A percentile compares a stretch with the other conserved stretches of the same genome.
Conservation (phyloP, 192 early-diverging fungal genomes). For the Linnemannia zychae region DNA sequence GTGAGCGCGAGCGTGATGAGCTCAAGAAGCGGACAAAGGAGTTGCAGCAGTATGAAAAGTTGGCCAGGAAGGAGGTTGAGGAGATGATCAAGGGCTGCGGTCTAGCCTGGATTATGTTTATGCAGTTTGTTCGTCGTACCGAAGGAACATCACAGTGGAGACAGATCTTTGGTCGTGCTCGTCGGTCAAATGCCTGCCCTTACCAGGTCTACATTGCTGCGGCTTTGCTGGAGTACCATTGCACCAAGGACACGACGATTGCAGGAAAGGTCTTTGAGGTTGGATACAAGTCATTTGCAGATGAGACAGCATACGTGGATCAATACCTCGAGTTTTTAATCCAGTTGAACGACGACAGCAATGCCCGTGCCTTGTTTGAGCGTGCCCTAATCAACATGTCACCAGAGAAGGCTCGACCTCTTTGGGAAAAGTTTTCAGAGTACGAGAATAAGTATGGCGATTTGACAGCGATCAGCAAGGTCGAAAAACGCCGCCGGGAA, state of each 20-base stretch:
- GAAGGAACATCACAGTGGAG: slow-evolving; percentile 74
- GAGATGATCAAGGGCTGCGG: slow-evolving; percentile 70
- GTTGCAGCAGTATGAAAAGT: slow-evolving; percentile 70
- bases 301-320: slow-evolving; percentile 79
- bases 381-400: slow-evolving; percentile 80
- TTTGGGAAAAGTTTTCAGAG: slow-evolving; percentile 88
- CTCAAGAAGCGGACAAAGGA: slow-evolving; percentile 73
- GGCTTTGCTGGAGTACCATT: slow-evolving; percentile 94
- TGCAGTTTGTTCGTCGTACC: slow-evolving; percentile 82
- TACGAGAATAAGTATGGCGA: slow-evolving; percentile 94
- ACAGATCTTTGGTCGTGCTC: slow-evolving; percentile 80
- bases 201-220: slow-evolving; percentile 75
- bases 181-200: slow-evolving; percentile 80
- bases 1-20: slow-evolving; percentile 63
- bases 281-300: slow-evolving; percentile 85
- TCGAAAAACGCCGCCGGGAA: slow-evolving; percentile 84
- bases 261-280: slow-evolving; percentile 93
- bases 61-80: slow-evolving; percentile 66
- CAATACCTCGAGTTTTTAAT: slow-evolving; percentile 92
- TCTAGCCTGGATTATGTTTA: slow-evolving; percentile 90
- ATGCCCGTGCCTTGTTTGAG: slow-evolving; percentile 92
- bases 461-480: slow-evolving; percentile 75
- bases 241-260: slow-evolving; percentile 84
- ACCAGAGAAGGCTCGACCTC: slow-evolving; percentile 73
- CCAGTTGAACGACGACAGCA: slow-evolving; percentile 91